Percentiles rank a stretch among this genome's conserved stretches.
Evolutionary conservation across 1,139 yeast species (phyloP).

Genomic region (Debaryomyces sp.): DNA sequence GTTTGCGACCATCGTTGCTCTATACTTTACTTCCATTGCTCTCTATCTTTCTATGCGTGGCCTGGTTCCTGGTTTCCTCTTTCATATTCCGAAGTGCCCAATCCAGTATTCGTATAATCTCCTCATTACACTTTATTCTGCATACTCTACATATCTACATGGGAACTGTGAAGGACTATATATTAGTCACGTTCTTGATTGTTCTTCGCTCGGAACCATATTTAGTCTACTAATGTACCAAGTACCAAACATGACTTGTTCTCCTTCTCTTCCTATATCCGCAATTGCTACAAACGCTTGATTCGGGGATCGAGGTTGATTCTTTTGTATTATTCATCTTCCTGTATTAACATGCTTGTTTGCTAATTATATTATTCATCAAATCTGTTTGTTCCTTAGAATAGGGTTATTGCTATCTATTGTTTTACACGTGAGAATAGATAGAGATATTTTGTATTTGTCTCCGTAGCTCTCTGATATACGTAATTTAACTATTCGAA

Average conservation of each 20-base stretch:
- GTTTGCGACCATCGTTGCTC: neutral
- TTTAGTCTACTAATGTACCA: neutral
- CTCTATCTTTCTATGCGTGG: neutral
- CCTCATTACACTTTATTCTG: neutral
- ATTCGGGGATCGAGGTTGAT: neutral
- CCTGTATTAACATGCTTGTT: neutral
- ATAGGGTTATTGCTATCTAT: constrained; percentile 5
- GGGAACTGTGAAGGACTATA: neutral
- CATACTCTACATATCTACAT: neutral
- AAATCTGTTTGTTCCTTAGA: neutral
- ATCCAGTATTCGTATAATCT: neutral
- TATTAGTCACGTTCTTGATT: neutral
- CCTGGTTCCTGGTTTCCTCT: neutral
- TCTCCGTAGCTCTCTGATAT: neutral
- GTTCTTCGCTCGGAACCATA: neutral
- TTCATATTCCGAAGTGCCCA: neutral
- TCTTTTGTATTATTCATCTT: neutral
- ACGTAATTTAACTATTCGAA: neutral
- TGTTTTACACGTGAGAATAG: constrained; percentile 4
- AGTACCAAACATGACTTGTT: neutral
- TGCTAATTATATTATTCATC: neutral
- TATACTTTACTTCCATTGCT: neutral
- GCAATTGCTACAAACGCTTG: neutral
- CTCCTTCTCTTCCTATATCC: neutral
- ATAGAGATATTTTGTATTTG: neutral